Conservation (phyloP, 2,329 filamentous ascomycete species). For the Phialocephala subalpina region DNA sequence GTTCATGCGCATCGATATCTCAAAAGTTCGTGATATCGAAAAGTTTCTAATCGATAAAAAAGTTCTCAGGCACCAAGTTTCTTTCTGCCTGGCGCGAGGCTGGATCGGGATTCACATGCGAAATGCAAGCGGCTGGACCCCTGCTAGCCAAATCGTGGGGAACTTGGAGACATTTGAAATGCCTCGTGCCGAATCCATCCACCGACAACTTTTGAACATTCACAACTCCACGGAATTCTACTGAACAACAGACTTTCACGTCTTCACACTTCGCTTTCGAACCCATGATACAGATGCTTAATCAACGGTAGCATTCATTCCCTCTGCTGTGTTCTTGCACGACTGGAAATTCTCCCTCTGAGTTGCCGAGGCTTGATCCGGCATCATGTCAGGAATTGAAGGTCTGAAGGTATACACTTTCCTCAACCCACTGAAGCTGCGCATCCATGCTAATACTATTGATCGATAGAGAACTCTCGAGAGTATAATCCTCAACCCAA, state of each 20-base stretch:
- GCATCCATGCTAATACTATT: conserved; percentile 17
- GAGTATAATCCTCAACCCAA: conserved; percentile 80
- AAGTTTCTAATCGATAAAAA: conserved; percentile 33
- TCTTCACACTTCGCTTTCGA: neutral
- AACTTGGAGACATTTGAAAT: conserved; percentile 18
- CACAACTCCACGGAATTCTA: conserved; percentile 1
- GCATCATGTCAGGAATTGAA: conserved; percentile 40
- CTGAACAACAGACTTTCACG: neutral
- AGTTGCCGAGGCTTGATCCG: conserved; percentile 39
- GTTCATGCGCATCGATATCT: conserved; percentile 18
- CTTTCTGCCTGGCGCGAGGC: conserved; percentile 23
- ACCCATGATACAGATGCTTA: conserved; percentile 29
- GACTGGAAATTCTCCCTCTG: conserved; percentile 8
- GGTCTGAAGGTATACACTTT: conserved; percentile 36
- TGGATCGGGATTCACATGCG: conserved; percentile 31
- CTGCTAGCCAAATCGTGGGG: conserved; percentile 32
- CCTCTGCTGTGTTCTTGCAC: conserved; percentile 27
- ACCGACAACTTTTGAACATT: conserved; percentile 10
- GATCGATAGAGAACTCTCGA: conserved; percentile 61
- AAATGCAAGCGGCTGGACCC: conserved; percentile 20
- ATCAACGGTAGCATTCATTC: conserved; percentile 31
- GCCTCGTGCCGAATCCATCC: conserved; percentile 32
- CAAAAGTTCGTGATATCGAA: conserved; percentile 28
- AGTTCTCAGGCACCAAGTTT: conserved; percentile 23
- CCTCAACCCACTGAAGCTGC: conserved; percentile 9